Conservation (phyloP, 805 yeast species). For the Candida sakaeoensis region DNA sequence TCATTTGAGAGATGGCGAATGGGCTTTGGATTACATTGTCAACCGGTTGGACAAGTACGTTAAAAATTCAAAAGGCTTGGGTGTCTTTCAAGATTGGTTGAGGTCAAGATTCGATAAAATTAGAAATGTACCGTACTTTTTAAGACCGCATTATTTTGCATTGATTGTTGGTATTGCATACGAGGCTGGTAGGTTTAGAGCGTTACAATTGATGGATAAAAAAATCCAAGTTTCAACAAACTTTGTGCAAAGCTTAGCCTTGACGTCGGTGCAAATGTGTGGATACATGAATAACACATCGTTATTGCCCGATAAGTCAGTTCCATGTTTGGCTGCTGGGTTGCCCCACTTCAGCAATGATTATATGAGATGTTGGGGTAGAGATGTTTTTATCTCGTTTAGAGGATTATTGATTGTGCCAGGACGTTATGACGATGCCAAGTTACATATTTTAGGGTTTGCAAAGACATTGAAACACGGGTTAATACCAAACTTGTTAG, state of each 20-base stretch:
- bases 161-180: constrained; percentile 78
- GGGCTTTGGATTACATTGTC: constrained; percentile 83
- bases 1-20: constrained; percentile 75
- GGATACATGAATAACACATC: constrained; percentile 74
- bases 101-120: constrained; percentile 58
- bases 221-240: constrained; percentile 58
- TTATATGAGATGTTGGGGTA: constrained; percentile 98
- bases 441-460: constrained; percentile 75
- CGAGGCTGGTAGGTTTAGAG: constrained; percentile 72
- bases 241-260: constrained; percentile 74
- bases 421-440: constrained; percentile 77
- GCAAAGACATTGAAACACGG: constrained; percentile 94
- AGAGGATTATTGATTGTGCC: constrained; percentile 79
- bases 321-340: constrained; percentile 91
- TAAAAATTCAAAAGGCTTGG: constrained; percentile 43
- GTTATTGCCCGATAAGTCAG: constrained; percentile 55
- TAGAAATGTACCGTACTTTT: constrained; percentile 66
- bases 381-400: constrained; percentile 87
- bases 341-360: constrained; percentile 88
- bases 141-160: constrained; percentile 85
- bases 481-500: constrained; percentile 85
- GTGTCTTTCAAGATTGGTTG: constrained; percentile 67
- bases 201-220: constrained; percentile 52
- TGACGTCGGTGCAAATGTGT: constrained; percentile 84
- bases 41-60: constrained; percentile 57